Conservation (phyloP, 345 rosid genomes). For the Passiflora organensis region DNA sequence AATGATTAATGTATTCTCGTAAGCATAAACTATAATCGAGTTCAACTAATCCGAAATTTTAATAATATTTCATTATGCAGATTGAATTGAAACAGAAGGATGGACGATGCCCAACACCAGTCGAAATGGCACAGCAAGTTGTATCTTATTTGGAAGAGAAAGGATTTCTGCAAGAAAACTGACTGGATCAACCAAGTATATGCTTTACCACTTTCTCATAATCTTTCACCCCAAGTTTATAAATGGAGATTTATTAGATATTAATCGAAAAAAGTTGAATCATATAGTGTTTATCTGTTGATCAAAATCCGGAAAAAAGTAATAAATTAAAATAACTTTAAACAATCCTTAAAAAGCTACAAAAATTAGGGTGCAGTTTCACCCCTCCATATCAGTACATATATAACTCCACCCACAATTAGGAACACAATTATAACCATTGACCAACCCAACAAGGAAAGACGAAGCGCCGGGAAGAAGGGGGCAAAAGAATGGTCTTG, state of each 20-base stretch:
- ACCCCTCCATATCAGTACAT: too few relatives aligned
- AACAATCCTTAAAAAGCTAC: too few relatives aligned
- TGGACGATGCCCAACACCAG: conserved; percentile 68
- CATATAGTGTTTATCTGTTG: too few relatives aligned
- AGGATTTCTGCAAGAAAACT: conserved; percentile 55
- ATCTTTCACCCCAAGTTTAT: not conserved
- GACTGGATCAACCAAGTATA: not conserved
- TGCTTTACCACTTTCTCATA: not conserved
- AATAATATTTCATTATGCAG: conserved; percentile 25
- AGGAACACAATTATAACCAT: not conserved
- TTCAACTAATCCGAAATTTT: not conserved
- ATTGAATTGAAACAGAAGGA: conserved; percentile 60
- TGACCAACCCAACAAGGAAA: not conserved
- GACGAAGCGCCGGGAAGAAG: not conserved
- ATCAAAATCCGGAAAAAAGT: too few relatives aligned
- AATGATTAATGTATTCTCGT: not conserved
- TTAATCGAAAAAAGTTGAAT: too few relatives aligned
- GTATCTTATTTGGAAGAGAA: conserved; percentile 62
- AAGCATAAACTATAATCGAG: not conserved
- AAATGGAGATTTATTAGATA: too few relatives aligned
- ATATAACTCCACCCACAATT: not conserved
- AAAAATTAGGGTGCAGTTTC: too few relatives aligned
- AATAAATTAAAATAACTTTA: too few relatives aligned
- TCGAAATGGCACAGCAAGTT: conserved; percentile 65
- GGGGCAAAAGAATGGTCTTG: conserved; percentile 46